A percentile compares a stretch with the other conserved stretches of the same genome.
These are phyloP conservation scores for Gamarada debralockiae DNA, from an alignment of 495 filamentous ascomycete genomes.

Conservation along the genomic window DNA sequence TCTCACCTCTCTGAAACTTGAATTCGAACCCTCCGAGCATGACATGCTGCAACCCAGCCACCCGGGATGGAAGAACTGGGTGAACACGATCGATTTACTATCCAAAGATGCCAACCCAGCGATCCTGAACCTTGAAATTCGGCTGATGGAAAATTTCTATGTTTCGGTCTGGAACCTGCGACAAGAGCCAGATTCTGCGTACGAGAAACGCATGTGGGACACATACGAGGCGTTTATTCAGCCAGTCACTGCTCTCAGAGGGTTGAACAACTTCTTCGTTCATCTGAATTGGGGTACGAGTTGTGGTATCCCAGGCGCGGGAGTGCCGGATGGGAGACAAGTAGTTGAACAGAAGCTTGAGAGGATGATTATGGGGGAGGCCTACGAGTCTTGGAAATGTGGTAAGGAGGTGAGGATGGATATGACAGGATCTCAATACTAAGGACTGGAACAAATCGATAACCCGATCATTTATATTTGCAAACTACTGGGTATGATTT, in stretches of 20 bases:
- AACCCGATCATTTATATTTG: neutral
- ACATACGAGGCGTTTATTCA: neutral
- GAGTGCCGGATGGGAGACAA: neutral
- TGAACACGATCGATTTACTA: neutral
- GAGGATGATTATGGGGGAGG: neutral
- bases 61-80: neutral
- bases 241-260: neutral
- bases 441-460: neutral
- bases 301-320: neutral
- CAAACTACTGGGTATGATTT: no score
- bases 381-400: neutral
- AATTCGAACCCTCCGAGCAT: neutral
- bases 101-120: neutral
- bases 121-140: neutral
- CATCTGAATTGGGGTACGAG: neutral
- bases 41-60: neutral
- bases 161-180: neutral
- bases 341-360: neutral
- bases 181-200: neutral
- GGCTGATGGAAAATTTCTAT: neutral
- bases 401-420: neutral
- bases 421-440: neutral
- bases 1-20: neutral
- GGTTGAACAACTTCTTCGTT: neutral
- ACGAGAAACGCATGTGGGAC: neutral